Percentiles rank a stretch among this genome's conserved stretches.
These are phyloP conservation scores for Colletotrichum phormii DNA, from an alignment of 2,329 filamentous ascomycete species.

Conservation along the genomic window DNA sequence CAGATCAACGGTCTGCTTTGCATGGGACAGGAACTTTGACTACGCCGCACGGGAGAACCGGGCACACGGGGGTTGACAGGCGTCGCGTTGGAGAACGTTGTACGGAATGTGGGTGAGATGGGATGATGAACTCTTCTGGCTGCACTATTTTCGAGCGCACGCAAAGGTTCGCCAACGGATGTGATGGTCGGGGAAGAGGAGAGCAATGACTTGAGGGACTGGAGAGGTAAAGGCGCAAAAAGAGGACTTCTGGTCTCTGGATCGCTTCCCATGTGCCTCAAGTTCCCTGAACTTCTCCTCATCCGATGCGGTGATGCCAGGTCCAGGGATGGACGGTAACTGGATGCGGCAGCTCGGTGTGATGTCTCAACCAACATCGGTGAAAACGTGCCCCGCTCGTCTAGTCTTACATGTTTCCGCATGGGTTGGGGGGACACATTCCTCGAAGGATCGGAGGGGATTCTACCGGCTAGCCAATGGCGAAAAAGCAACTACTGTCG, in stretches of 20 bases:
- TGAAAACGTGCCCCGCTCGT: background rate
- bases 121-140: background rate
- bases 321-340: background rate
- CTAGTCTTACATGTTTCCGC: background rate
- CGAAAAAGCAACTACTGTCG: background rate
- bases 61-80: background rate
- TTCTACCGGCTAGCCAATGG: background rate
- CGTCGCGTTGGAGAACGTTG: background rate
- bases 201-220: background rate
- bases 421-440: background rate
- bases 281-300: background rate
- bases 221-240: background rate
- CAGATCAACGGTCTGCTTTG: background rate
- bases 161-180: background rate
- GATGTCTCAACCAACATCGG: background rate
- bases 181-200: background rate
- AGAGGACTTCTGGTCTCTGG: background rate
- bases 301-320: background rate
- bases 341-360: slow-evolving; percentile 1
- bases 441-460: background rate
- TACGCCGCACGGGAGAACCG: too few relatives aligned
- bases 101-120: background rate
- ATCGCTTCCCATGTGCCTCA: background rate
- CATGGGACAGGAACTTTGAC: background rate
- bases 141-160: background rate